Evolutionary conservation across 306 rosid genomes (phyloP).

Genomic region (Trifolium pratense): DNA sequence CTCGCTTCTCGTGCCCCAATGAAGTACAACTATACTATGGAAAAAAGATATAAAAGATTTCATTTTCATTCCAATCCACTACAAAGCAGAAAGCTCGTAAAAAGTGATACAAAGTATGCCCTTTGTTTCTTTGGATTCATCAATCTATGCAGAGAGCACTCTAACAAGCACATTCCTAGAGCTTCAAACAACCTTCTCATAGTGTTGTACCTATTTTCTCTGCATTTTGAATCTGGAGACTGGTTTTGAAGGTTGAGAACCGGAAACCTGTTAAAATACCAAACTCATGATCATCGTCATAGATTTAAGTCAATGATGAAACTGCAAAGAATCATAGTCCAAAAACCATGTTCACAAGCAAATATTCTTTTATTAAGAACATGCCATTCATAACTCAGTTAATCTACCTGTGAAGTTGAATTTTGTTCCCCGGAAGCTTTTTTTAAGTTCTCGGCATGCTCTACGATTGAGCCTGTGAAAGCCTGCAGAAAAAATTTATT

Average conservation of each 20-base stretch:
- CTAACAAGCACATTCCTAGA: constrained; percentile 26
- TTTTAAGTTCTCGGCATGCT: constrained; percentile 54
- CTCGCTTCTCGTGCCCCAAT: too few relatives aligned
- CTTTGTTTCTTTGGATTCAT: constrained; percentile 23
- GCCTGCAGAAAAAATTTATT: constrained; percentile 58
- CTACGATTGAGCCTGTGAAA: constrained; percentile 83
- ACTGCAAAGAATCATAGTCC: constrained; percentile 3
- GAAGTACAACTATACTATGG: too few relatives aligned
- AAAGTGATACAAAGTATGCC: neutral
- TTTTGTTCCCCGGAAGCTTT: constrained; percentile 50
- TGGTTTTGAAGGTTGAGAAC: constrained; percentile 73
- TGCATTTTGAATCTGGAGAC: constrained; percentile 93
- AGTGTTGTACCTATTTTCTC: constrained; percentile 57
- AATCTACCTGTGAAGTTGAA: constrained; percentile 60
- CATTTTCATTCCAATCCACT: constrained; percentile 17
- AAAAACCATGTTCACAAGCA: constrained; percentile 8
- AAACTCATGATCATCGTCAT: constrained; percentile 22
- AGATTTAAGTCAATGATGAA: constrained; percentile 30
- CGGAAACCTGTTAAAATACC: constrained; percentile 50
- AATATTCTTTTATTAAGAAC: constrained; percentile 7
- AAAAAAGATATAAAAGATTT: neutral
- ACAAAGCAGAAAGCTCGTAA: neutral
- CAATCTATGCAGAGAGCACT: neutral
- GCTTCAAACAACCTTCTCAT: constrained; percentile 21
- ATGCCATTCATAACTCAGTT: neutral